A percentile compares a stretch with the other conserved stretches of the same genome.
phyloP scores from a whole-genome alignment of 2,329 filamentous ascomycete genomes.

The Claviceps lovelessii region DNA sequence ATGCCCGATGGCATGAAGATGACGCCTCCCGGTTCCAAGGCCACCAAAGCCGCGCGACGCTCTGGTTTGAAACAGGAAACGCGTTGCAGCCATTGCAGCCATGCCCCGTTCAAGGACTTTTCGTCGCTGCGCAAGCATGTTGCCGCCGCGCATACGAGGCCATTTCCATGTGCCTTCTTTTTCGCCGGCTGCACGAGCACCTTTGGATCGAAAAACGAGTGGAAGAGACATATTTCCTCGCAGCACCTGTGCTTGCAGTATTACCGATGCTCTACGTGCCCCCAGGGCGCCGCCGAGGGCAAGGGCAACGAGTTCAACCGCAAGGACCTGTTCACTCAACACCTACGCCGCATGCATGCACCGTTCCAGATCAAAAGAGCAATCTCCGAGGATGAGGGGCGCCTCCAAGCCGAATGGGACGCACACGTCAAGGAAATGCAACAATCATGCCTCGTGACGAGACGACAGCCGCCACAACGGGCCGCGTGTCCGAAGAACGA shows the following conservation, averaged over 20 bases:
- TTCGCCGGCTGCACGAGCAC: conserved; percentile 71
- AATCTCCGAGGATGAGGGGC: conserved; percentile 42
- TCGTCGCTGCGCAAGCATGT: conserved; percentile 53
- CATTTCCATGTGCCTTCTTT: conserved; percentile 75
- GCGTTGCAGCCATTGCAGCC: conserved; percentile 45
- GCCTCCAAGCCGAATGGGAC: conserved; percentile 49
- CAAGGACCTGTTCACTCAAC: conserved; percentile 91
- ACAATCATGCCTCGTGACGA: conserved; percentile 54
- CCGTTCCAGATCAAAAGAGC: conserved; percentile 49
- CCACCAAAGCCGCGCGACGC: conserved; percentile 28
- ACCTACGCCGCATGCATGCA: conserved; percentile 85
- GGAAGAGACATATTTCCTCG: conserved; percentile 87
- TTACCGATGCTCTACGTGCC: conserved; percentile 49
- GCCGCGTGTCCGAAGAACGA: conserved; percentile 59
- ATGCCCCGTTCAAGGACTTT: conserved; percentile 52
- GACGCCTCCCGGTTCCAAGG: conserved; percentile 15
- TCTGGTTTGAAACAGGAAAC: conserved; percentile 46
- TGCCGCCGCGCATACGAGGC: conserved; percentile 52
- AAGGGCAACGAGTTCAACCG: conserved; percentile 70
- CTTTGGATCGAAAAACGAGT: conserved; percentile 91
- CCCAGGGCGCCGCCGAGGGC: conserved; percentile 37
- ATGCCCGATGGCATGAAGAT: conserved; percentile 12
- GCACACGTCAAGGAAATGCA: conserved; percentile 56
- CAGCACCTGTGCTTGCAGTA: conserved; percentile 66
- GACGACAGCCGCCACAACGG: conserved; percentile 53